phyloP scores from a whole-genome alignment of 2,329 filamentous ascomycete species.

The Colletotrichum aenigma region DNA sequence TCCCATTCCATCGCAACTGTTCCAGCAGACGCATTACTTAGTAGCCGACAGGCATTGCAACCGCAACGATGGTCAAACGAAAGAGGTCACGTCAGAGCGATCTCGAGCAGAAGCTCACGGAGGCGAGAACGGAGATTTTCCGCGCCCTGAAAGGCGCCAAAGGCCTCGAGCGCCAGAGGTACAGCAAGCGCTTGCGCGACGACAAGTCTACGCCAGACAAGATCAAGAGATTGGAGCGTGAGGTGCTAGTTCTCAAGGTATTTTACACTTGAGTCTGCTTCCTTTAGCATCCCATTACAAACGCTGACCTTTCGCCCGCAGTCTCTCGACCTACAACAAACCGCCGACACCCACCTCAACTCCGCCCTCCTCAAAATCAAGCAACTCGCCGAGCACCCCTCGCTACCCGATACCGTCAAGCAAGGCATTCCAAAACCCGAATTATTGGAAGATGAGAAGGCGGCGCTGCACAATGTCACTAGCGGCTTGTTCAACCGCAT shows the following conservation, averaged over 20 bases:
- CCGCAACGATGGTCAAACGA: constrained; percentile 57
- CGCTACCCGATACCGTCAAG: constrained; percentile 53
- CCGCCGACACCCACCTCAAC: constrained; percentile 60
- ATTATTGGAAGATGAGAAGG: constrained; percentile 55
- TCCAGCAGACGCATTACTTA: background rate
- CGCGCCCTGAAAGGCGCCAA: constrained; percentile 75
- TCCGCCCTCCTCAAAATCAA: constrained; percentile 60
- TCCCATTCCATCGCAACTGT: background rate
- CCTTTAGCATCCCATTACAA: background rate
- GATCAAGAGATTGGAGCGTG: constrained; percentile 65
- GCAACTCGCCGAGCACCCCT: constrained; percentile 52
- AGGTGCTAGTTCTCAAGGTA: constrained; percentile 61
- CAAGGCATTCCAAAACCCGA: constrained; percentile 53
- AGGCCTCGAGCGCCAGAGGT: constrained; percentile 79
- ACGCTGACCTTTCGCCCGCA: constrained; percentile 27
- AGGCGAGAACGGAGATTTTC: constrained; percentile 63
- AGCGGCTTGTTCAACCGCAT: constrained; percentile 59
- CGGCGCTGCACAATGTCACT: constrained; percentile 62
- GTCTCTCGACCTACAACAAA: constrained; percentile 63
- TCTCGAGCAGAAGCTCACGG: constrained; percentile 55
- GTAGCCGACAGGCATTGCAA: background rate
- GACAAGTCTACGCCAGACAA: constrained; percentile 51
- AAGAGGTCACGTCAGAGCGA: constrained; percentile 53
- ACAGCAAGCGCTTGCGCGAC: constrained; percentile 63
- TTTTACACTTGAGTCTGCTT: background rate